Evolutionary conservation across 75 land plant genomes (phyloP), one percentile per base, ranked within the genome.

Genomic region (Sequoiadendron giganteum): DNA sequence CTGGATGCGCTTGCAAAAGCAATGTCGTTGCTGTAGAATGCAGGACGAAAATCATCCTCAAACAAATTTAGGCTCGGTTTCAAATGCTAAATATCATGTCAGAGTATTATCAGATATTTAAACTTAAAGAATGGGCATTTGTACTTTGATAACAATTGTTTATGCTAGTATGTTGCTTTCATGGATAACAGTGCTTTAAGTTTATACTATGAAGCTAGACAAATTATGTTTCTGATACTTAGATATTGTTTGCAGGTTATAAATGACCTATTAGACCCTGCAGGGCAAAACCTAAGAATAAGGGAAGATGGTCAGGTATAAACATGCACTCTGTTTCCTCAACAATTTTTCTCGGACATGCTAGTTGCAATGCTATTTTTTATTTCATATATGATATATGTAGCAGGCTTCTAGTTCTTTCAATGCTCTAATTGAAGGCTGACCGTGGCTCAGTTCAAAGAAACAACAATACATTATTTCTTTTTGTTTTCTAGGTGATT

Each of bases 181-280:
- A 82, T 79, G 32, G 54, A n/a, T 19, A 82, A 7, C 28, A 11
- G 14, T 43, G n/a, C 52, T 82, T 47, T 14, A 52, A 52, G 55
- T 52, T 52, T 82, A 14, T 82, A 47, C 3, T 13, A 13, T 10
- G 34, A 13, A 3, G n/a, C 14, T 30, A 47, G 30, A 2, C 48
- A 45, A 47, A n/a, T 42, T 34, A 10, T 10, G 25, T 47, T 14
- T 28, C 48, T 82, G 16, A n/a, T 47, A 82, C 25, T 19, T 52
- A 0, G 32, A 85, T 85, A 11, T 85, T 55, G 5, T 56, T 30
- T 91, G 75, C 90, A 96, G 97, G 96, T 96, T 86, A 96, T 96
- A 28, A 96, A 96, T 92, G 96, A 96, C 84, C 91, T 96, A 86
- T 92, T 96, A 81, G 94, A 96, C 88, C 96, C 97, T 58, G 92